phyloP scores from a whole-genome alignment of 495 filamentous ascomycete species.

The Annulohypoxylon maeteangense region DNA sequence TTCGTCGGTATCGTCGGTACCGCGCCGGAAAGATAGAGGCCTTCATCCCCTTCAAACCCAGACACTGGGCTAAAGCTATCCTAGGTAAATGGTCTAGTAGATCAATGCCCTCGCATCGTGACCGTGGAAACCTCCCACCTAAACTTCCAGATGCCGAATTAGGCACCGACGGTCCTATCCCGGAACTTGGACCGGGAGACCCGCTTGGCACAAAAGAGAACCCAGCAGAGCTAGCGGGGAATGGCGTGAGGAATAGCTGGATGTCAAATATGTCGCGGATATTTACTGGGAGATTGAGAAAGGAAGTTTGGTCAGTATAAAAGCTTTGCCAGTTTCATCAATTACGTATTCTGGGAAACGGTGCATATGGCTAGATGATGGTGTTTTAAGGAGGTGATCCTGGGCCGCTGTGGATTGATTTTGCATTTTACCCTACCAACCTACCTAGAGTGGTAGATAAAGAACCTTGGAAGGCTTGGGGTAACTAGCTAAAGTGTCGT shows the following conservation, averaged over 20 bases:
- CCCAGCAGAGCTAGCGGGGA: slow-evolving; percentile 41
- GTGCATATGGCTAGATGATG: not conserved
- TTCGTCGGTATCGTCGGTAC: slow-evolving; percentile 44
- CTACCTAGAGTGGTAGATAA: no score
- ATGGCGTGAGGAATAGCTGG: slow-evolving; percentile 38
- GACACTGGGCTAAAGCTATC: not conserved
- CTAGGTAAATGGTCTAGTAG: not conserved
- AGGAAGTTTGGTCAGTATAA: slow-evolving; percentile 31
- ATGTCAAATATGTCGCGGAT: slow-evolving; percentile 45
- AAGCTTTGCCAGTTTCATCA: not conserved
- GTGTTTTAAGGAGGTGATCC: not conserved
- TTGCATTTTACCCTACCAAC: no score
- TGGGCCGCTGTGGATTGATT: not conserved
- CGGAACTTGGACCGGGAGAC: slow-evolving; percentile 30
- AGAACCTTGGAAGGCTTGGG: no score
- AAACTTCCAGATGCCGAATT: slow-evolving; percentile 37
- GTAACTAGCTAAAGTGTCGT: no score
- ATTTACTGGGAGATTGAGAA: slow-evolving; percentile 24
- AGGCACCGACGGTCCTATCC: slow-evolving; percentile 37
- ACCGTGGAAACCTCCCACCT: not conserved
- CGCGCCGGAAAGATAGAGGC: slow-evolving; percentile 34
- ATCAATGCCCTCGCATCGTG: not conserved
- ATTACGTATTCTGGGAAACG: not conserved
- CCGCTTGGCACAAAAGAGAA: slow-evolving; percentile 40
- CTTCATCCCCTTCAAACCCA: slow-evolving; percentile 21